A percentile compares a stretch with the other conserved stretches of the same genome.
These are phyloP conservation scores for Globisporangium megalacanthum DNA, from an alignment of 352 stramenopile species.

Conservation along the genomic window DNA sequence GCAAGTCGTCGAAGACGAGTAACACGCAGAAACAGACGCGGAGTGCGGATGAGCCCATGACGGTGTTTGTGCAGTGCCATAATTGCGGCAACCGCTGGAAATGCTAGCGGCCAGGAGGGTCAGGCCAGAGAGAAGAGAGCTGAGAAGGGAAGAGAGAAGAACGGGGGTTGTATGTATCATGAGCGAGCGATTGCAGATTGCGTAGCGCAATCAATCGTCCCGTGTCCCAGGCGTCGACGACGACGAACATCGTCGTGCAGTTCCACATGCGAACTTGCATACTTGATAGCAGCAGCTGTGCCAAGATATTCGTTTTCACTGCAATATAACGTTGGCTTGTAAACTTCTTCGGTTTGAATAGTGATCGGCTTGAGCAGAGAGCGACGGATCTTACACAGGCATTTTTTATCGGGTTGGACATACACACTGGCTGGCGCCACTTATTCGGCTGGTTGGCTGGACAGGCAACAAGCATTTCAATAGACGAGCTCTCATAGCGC, in stretches of 20 bases:
- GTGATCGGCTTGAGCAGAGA: not conserved
- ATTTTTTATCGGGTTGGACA: too few species aligned
- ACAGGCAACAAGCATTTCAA: too few species aligned
- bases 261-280: not conserved
- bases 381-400: not conserved
- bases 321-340: not conserved
- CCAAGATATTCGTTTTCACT: too few species aligned
- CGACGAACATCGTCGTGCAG: not conserved
- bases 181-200: not conserved
- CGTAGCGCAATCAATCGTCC: not conserved
- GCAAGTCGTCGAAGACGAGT: conserved; percentile 94
- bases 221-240: not conserved
- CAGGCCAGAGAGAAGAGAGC: not conserved
- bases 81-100: conserved; percentile 97
- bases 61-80: conserved; percentile 95
- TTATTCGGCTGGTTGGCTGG: too few species aligned
- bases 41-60: conserved; percentile 98
- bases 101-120: conserved; percentile 40
- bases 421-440: too few species aligned
- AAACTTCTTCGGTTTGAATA: not conserved
- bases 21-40: conserved; percentile 98
- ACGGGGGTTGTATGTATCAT: not conserved
- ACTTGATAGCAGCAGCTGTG: too few species aligned
- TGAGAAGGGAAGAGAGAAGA: not conserved
- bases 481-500: too few species aligned